phyloP scores from a whole-genome alignment of 75 land plant genomes.

The Larix kaempferi region DNA sequence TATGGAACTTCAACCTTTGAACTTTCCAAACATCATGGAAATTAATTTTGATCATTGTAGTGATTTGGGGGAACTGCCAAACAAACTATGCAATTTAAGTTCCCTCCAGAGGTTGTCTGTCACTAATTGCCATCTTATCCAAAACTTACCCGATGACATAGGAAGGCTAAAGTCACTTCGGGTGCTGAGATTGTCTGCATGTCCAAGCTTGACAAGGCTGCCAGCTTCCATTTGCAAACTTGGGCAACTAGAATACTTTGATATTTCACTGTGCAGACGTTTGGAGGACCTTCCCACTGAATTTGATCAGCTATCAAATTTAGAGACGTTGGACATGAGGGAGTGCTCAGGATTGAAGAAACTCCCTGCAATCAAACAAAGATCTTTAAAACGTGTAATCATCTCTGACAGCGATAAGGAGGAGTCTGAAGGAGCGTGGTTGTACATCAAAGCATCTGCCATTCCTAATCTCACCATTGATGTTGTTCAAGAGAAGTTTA shows the following conservation, averaged over 20 bases:
- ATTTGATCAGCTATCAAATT: constrained; percentile 21
- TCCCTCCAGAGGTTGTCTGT: constrained; percentile 34
- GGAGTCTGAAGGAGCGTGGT: too few relatives aligned
- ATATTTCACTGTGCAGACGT: constrained; percentile 49
- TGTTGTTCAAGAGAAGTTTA: too few relatives aligned
- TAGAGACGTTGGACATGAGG: constrained; percentile 70
- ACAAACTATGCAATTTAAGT: constrained; percentile 21
- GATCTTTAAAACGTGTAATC: not conserved
- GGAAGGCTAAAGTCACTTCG: constrained; percentile 30
- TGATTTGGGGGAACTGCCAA: constrained; percentile 37
- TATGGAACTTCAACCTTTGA: not conserved
- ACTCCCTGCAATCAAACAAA: constrained; percentile 22
- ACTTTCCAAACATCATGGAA: constrained; percentile 40
- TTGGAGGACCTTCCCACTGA: constrained; percentile 41
- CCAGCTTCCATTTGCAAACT: constrained; percentile 38
- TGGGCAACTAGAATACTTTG: constrained; percentile 33
- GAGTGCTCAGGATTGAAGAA: constrained; percentile 35
- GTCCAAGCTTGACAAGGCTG: constrained; percentile 41
- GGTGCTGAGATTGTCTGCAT: constrained; percentile 42
- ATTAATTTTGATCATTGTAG: constrained; percentile 53
- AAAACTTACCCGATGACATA: constrained; percentile 35
- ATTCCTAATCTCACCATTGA: too few relatives aligned
- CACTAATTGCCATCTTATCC: constrained; percentile 48
- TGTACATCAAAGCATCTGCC: too few relatives aligned
- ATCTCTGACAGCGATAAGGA: not conserved